Evolutionary conservation across 2,329 filamentous ascomycete genomes (phyloP).

Genomic region (Alternaria incomplexa): DNA sequence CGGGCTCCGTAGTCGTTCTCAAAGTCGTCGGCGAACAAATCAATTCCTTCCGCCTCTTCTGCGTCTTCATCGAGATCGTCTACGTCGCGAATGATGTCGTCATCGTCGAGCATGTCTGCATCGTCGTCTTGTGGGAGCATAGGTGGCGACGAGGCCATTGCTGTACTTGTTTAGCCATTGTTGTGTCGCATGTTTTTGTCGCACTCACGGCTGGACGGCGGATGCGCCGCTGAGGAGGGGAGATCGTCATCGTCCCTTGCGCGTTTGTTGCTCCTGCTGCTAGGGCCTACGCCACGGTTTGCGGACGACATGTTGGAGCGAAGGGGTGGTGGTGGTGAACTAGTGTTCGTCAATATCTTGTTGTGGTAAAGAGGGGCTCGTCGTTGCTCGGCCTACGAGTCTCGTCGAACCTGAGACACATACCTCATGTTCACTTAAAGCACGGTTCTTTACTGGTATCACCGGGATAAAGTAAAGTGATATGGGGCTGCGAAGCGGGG

Average conservation of each 20-base stretch:
- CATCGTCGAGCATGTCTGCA: constrained; percentile 73
- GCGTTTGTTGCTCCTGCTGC: constrained; percentile 68
- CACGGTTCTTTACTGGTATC: neutral
- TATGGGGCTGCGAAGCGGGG: constrained; percentile 7
- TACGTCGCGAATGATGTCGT: constrained; percentile 68
- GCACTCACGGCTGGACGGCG: constrained; percentile 69
- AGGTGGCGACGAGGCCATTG: constrained; percentile 66
- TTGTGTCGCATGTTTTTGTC: neutral
- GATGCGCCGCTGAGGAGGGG: constrained; percentile 62
- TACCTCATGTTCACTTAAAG: constrained; percentile 30
- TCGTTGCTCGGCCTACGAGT: constrained; percentile 8
- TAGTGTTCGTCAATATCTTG: constrained; percentile 48
- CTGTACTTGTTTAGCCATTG: constrained; percentile 45
- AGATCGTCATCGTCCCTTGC: constrained; percentile 68
- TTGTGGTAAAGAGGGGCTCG: constrained; percentile 26
- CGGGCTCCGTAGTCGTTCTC: constrained; percentile 65
- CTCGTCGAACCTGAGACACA: constrained; percentile 1
- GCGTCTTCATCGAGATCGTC: constrained; percentile 72
- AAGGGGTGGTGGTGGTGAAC: constrained; percentile 70
- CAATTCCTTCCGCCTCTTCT: constrained; percentile 72
- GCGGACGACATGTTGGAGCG: constrained; percentile 81
- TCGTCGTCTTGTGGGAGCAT: constrained; percentile 72
- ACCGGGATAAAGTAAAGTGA: neutral
- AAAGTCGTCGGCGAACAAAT: constrained; percentile 74
- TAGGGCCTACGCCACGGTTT: constrained; percentile 70